phyloP scores from a whole-genome alignment of 495 filamentous ascomycete species.

The Penicillium riverlandense region DNA sequence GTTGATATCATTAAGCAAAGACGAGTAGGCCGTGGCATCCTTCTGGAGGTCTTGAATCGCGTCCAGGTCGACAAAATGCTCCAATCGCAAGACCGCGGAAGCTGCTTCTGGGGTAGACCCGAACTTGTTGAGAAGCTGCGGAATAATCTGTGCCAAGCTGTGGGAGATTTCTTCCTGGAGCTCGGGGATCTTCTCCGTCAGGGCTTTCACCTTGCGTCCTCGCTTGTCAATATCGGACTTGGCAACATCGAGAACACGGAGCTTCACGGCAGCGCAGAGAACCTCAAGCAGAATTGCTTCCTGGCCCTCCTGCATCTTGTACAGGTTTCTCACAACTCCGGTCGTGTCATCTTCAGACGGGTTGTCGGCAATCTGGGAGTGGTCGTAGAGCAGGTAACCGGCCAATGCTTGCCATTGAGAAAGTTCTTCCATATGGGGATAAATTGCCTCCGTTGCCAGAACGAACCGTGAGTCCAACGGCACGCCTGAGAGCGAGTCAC shows the following conservation, averaged over 20 bases:
- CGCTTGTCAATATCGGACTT: slow-evolving; percentile 51
- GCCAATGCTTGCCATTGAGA: slow-evolving; percentile 82
- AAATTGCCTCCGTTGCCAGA: slow-evolving; percentile 77
- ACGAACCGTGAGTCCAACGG: slow-evolving; percentile 70
- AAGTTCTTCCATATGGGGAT: slow-evolving; percentile 70
- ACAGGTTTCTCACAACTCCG: slow-evolving; percentile 52
- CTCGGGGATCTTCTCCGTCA: slow-evolving; percentile 53
- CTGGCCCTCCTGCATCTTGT: slow-evolving; percentile 69
- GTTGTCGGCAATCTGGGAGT: slow-evolving; percentile 53
- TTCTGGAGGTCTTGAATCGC: slow-evolving; percentile 86
- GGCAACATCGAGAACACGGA: slow-evolving; percentile 50
- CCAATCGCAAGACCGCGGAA: slow-evolving; percentile 76
- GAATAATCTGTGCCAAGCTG: slow-evolving; percentile 69
- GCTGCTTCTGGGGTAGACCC: slow-evolving; percentile 83
- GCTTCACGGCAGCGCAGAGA: slow-evolving; percentile 68
- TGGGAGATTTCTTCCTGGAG: slow-evolving; percentile 67
- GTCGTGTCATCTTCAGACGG: slow-evolving; percentile 45
- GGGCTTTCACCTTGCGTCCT: slow-evolving; percentile 56
- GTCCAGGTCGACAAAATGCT: slow-evolving; percentile 77
- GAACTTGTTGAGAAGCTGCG: slow-evolving; percentile 82
- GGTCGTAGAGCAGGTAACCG: slow-evolving; percentile 87
- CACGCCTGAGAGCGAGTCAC: slow-evolving; percentile 32
- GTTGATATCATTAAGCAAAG: slow-evolving; percentile 85
- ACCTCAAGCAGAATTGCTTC: slow-evolving; percentile 83
- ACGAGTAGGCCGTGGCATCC: slow-evolving; percentile 70